Evolutionary conservation across 495 filamentous ascomycete species (phyloP).

Genomic region (Aspergillus indologenus): DNA sequence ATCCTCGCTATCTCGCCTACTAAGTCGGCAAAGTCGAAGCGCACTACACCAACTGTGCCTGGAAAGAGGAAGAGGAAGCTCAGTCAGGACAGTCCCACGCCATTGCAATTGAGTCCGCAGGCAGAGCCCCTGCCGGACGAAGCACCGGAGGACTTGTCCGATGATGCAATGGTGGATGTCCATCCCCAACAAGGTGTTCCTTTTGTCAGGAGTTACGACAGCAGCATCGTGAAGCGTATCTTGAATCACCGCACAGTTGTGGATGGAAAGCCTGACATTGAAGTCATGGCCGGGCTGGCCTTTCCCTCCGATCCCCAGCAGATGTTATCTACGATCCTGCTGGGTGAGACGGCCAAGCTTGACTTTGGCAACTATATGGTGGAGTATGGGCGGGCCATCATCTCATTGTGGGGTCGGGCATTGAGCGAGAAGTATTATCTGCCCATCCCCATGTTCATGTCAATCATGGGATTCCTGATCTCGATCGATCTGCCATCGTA

Average conservation of each 20-base stretch:
- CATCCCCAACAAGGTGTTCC: slow-evolving; percentile 1
- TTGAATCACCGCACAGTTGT: slow-evolving; percentile 53
- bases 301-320: slow-evolving; percentile 55
- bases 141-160: slow-evolving; percentile 20
- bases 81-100: slow-evolving; percentile 53
- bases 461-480: slow-evolving; percentile 54
- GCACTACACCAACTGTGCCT: slow-evolving; percentile 55
- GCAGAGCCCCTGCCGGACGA: slow-evolving; percentile 29
- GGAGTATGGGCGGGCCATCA: slow-evolving; percentile 51
- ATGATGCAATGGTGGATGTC: slow-evolving; percentile 19
- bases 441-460: slow-evolving; percentile 57
- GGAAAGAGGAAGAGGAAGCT: slow-evolving; percentile 61
- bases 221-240: slow-evolving; percentile 54
- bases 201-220: slow-evolving; percentile 11
- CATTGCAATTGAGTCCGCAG: slow-evolving; percentile 49
- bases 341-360: slow-evolving; percentile 48
- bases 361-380: slow-evolving; percentile 46
- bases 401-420: slow-evolving; percentile 60
- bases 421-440: slow-evolving; percentile 57
- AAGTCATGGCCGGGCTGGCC: slow-evolving; percentile 44
- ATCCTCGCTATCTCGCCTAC: slow-evolving; percentile 57
- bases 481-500: slow-evolving; percentile 43
- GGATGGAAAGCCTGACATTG: slow-evolving; percentile 52
- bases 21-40: slow-evolving; percentile 51
- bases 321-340: slow-evolving; percentile 55